phyloP scores from a whole-genome alignment of 2,329 filamentous ascomycete genomes.

The Trichophyton mentagrophytes region DNA sequence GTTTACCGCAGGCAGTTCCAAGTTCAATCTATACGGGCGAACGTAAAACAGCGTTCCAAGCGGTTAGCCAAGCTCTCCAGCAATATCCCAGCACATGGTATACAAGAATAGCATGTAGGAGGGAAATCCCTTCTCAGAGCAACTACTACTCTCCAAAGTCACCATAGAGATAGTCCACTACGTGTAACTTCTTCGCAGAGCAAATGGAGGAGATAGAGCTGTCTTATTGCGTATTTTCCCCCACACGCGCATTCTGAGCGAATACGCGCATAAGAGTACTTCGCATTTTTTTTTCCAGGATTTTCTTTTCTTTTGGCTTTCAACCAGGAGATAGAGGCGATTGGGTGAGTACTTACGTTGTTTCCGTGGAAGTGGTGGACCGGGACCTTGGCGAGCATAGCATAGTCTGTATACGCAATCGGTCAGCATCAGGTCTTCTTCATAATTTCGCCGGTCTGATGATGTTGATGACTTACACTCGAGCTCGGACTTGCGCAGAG shows the following conservation, averaged over 20 bases:
- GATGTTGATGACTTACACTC: slow-evolving; percentile 47
- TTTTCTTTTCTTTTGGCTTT: neutral
- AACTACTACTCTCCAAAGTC: slow-evolving; percentile 16
- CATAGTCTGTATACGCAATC: slow-evolving; percentile 44
- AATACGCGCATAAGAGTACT: neutral
- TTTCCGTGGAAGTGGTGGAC: slow-evolving; percentile 98
- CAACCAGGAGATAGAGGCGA: neutral
- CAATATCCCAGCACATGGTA: slow-evolving; percentile 2
- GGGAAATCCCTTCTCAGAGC: slow-evolving; percentile 12
- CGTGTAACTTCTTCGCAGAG: slow-evolving; percentile 13
- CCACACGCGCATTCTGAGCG: neutral
- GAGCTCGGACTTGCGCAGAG: slow-evolving; percentile 93
- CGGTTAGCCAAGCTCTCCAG: slow-evolving; percentile 14
- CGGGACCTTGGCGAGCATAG: slow-evolving; percentile 82
- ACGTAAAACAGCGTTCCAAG: slow-evolving; percentile 4
- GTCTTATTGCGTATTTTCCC: neutral
- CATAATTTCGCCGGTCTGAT: neutral
- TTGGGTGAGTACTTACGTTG: slow-evolving; percentile 64
- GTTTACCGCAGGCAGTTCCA: slow-evolving; percentile 95
- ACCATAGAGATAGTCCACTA: slow-evolving; percentile 11
- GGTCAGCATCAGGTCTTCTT: neutral
- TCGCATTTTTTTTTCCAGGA: neutral
- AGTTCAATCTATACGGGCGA: slow-evolving; percentile 67
- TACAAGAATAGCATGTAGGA: neutral
- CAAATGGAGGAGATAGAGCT: slow-evolving; percentile 13